phyloP scores from a whole-genome alignment of 2,329 filamentous ascomycete species.

The Kalmusia sp. region DNA sequence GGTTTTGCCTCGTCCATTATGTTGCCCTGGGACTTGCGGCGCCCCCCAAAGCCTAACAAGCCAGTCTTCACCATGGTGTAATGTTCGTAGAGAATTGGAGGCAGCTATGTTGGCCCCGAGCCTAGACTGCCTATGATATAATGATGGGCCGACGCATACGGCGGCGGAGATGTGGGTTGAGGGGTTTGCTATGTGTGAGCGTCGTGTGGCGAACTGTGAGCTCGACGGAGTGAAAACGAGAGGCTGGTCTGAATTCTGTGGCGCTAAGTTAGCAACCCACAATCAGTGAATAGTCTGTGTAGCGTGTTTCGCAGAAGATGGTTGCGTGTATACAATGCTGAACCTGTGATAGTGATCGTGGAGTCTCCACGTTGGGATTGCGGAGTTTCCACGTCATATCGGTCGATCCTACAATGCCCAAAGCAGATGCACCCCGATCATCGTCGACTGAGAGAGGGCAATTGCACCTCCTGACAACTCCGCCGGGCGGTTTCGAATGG shows the following conservation, averaged over 20 bases:
- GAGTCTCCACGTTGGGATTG: background rate
- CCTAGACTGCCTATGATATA: slow-evolving; percentile 4
- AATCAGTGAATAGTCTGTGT: background rate
- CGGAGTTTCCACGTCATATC: slow-evolving; percentile 1
- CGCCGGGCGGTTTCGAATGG: background rate
- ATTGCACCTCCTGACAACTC: background rate
- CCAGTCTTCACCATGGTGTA: slow-evolving; percentile 41
- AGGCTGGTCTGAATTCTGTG: background rate
- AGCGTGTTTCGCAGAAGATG: background rate
- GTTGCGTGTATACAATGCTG: background rate
- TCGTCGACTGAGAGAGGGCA: background rate
- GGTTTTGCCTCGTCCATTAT: slow-evolving; percentile 36
- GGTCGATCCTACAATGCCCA: background rate
- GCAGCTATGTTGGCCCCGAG: slow-evolving; percentile 14
- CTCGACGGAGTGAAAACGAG: slow-evolving; percentile 1
- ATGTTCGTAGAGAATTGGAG: slow-evolving; percentile 1
- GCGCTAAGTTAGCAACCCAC: background rate
- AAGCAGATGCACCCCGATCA: background rate
- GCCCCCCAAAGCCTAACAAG: slow-evolving; percentile 40
- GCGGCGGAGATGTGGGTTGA: background rate
- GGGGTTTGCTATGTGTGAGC: background rate
- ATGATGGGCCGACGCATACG: slow-evolving; percentile 7
- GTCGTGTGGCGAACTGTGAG: background rate
- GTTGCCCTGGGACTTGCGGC: slow-evolving; percentile 48
- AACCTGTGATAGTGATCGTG: background rate